Evolutionary conservation across 495 filamentous ascomycete genomes (phyloP).

Genomic region (Penicillium soppii): DNA sequence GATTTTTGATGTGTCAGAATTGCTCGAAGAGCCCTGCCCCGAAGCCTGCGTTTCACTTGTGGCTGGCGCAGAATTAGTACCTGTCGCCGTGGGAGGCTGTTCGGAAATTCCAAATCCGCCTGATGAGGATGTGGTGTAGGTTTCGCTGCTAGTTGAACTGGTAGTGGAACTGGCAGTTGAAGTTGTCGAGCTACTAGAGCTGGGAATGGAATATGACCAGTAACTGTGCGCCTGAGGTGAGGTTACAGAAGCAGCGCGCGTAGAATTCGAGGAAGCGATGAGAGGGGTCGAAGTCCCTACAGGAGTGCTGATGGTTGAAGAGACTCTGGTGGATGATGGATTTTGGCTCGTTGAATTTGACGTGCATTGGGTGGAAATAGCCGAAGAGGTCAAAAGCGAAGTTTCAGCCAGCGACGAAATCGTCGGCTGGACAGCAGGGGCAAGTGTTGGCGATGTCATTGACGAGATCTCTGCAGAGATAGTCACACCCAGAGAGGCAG

Average conservation of each 20-base stretch:
- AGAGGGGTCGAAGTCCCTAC: constrained; percentile 14
- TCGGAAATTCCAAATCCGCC: constrained; percentile 1
- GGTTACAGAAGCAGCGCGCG: constrained; percentile 2
- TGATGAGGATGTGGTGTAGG: constrained; percentile 7
- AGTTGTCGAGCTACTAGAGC: no score
- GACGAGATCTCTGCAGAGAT: not conserved
- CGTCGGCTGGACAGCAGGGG: not conserved
- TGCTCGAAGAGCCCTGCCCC: constrained; percentile 17
- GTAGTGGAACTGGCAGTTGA: not conserved
- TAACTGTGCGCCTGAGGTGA: not conserved
- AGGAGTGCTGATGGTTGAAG: constrained; percentile 7
- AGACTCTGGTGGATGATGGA: constrained; percentile 8
- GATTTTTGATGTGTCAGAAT: constrained; percentile 36
- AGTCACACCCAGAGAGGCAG: not conserved
- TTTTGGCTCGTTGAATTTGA: constrained; percentile 3
- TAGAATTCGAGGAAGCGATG: constrained; percentile 8
- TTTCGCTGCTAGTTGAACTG: not conserved
- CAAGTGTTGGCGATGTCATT: constrained; percentile 2
- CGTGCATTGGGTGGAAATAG: constrained; percentile 1
- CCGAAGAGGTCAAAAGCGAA: not conserved
- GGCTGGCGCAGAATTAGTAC: constrained; percentile 15
- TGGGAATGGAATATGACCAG: constrained; percentile 1
- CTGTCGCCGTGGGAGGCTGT: constrained; percentile 9
- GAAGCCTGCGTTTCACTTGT: constrained; percentile 17
- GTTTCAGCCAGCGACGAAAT: not conserved